These are phyloP conservation scores for Phoenix dactylifera DNA, from an alignment of 176 grass and related monocot species.

Conservation along the genomic window DNA sequence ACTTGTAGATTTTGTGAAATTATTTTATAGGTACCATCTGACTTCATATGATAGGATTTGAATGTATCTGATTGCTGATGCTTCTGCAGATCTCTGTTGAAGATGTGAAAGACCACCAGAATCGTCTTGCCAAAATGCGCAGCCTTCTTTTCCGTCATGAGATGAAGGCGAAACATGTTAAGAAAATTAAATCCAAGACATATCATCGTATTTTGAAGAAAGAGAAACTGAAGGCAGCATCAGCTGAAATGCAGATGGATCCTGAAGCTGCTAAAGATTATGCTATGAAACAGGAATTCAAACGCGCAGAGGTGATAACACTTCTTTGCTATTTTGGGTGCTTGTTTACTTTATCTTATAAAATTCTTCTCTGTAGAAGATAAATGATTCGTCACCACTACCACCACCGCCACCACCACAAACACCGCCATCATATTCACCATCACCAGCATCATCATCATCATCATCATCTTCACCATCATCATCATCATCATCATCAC, in stretches of 20 bases:
- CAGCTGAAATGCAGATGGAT: constrained; percentile 58
- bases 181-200: constrained; percentile 97
- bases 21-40: neutral
- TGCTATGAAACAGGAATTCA: constrained; percentile 73
- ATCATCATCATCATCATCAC: too few species aligned
- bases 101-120: constrained; percentile 66
- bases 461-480: too few species aligned
- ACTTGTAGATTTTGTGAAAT: constrained; percentile 13
- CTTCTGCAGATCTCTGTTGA: constrained; percentile 55
- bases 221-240: constrained; percentile 50
- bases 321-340: too few species aligned
- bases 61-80: constrained; percentile 8
- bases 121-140: constrained; percentile 91
- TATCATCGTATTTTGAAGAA: constrained; percentile 90
- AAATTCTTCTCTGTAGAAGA: too few species aligned
- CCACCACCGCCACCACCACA: too few species aligned
- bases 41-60: neutral
- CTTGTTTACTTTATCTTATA: too few species aligned
- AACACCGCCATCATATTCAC: too few species aligned
- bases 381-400: too few species aligned
- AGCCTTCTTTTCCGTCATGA: constrained; percentile 95
- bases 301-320: constrained; percentile 69
- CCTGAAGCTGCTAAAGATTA: constrained; percentile 60
- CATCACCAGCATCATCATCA: too few species aligned
- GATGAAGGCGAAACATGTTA: constrained; percentile 84